Evolutionary conservation across 345 rosid genomes (phyloP), one percentile per base, ranked within the genome.

Genomic region (Laguncularia racemosa): DNA sequence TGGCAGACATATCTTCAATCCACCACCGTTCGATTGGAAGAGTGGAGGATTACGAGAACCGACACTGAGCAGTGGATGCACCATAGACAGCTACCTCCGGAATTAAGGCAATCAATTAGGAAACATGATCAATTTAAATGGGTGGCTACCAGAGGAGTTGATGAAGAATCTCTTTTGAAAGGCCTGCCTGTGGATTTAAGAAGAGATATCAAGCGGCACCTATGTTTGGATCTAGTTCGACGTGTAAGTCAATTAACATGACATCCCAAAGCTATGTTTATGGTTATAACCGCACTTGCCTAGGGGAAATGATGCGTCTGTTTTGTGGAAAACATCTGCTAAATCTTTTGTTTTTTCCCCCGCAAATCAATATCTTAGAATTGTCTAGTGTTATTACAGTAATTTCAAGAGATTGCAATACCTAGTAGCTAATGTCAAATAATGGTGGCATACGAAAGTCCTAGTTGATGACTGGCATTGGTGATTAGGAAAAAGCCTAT

Each of bases 11-110:
- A 86, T 65, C 70, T 92, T 19, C 93, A 88, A 61, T 84, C 95
- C 0, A 88, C 93, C 0, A 92, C 95, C 0, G 73, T 86, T 33
- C 81, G 89, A 14, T 73, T 92, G 38, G 96, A 89, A 74, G 89
- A 92, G 45, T 89, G 98, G 96, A 89, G 96, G 67, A 86, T 86
- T 72, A 78, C 65, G 77, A 84, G 96, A 73, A 86, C 91, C 12
- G 98, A 89, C 67, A 80, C 91, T 33, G 96, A 92, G 56, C 86
- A 92, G 65, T 92, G 98, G 98, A 92, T 92, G 95, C 85, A 46
- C 21, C 98, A 92, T 67, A 76, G 98, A 67, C 93, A 88, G 67
- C 86, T 92, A 4, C 96, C 98, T 43, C 65, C 62, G 10, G 84
- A 81, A 14, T 65, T 92, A 50, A 83, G 78, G 63, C 78, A 73